Conservation (phyloP, 257 asterid genomes). For the Solanum ossicruentum region DNA sequence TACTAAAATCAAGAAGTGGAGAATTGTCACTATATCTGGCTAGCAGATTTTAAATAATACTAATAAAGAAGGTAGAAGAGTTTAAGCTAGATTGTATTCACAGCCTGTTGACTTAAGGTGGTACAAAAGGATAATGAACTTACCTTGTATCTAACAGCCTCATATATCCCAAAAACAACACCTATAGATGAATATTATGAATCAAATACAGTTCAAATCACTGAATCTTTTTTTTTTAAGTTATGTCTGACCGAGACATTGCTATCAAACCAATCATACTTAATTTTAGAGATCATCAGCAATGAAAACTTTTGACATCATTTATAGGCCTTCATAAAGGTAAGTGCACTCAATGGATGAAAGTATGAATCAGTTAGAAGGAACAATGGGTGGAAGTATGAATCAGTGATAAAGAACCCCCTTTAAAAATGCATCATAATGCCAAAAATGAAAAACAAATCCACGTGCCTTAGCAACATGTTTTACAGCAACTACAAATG, state of each 20-base stretch:
- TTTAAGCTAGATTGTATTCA: not conserved
- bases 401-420: not conserved
- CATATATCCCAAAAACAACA: constrained; percentile 66
- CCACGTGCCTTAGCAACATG: not conserved
- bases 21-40: not conserved
- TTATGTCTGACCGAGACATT: not conserved
- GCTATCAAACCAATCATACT: not conserved
- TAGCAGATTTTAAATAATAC: not conserved
- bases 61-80: not conserved
- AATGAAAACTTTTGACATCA: not conserved
- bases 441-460: not conserved
- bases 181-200: constrained; percentile 15
- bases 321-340: not conserved
- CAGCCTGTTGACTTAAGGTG: not conserved
- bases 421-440: not conserved
- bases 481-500: not conserved
- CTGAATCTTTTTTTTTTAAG: not conserved
- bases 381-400: not conserved
- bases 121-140: not conserved
- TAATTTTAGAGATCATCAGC: not conserved
- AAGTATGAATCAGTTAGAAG: not conserved
- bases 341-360: not conserved
- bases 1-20: not conserved
- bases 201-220: not conserved
- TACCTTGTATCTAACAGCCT: constrained; percentile 57